A percentile compares a stretch with the other conserved stretches of the same genome.
These are phyloP conservation scores for Diplogelasinospora grovesii DNA, from an alignment of 495 filamentous ascomycete species.

Conservation along the genomic window DNA sequence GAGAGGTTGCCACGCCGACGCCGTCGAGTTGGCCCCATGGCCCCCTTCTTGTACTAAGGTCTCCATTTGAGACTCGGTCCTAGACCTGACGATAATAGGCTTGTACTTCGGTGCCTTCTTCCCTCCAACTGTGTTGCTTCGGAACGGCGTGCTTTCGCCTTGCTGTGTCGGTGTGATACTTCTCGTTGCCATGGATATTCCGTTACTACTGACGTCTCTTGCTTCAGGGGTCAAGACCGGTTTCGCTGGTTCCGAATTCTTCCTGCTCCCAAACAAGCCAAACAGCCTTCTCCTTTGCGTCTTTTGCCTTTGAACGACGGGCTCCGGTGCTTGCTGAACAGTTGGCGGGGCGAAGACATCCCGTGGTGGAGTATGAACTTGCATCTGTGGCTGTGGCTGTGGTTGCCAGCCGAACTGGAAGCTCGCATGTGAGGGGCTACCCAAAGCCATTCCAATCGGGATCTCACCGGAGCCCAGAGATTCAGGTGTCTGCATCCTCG, in stretches of 20 bases:
- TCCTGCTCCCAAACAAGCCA: slow-evolving; percentile 42
- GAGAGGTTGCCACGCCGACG: too few relatives aligned
- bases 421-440: slow-evolving; percentile 37
- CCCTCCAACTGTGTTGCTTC: slow-evolving; percentile 32
- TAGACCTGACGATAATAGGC: slow-evolving; percentile 31
- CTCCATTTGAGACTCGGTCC: slow-evolving; percentile 25
- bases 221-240: slow-evolving; percentile 11
- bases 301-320: slow-evolving; percentile 32
- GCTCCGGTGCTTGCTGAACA: slow-evolving; percentile 15
- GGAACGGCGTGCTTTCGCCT: slow-evolving; percentile 13
- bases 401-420: slow-evolving; percentile 18
- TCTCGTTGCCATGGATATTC: slow-evolving; percentile 11
- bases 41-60: slow-evolving; percentile 11
- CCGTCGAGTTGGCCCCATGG: slow-evolving; percentile 8
- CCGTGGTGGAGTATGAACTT: too few relatives aligned
- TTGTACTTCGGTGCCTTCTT: slow-evolving; percentile 27
- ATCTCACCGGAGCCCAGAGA: slow-evolving; percentile 30
- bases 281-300: slow-evolving; percentile 45
- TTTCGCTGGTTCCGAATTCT: slow-evolving; percentile 23
- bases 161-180: not conserved
- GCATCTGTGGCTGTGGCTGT: slow-evolving; percentile 11
- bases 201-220: slow-evolving; percentile 6
- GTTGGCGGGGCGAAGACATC: slow-evolving; percentile 19
- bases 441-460: slow-evolving; percentile 53
- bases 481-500: slow-evolving; percentile 33